These are phyloP conservation scores for Aspergillus phoenicis DNA, from an alignment of 2,329 filamentous ascomycete genomes.

Conservation along the genomic window DNA sequence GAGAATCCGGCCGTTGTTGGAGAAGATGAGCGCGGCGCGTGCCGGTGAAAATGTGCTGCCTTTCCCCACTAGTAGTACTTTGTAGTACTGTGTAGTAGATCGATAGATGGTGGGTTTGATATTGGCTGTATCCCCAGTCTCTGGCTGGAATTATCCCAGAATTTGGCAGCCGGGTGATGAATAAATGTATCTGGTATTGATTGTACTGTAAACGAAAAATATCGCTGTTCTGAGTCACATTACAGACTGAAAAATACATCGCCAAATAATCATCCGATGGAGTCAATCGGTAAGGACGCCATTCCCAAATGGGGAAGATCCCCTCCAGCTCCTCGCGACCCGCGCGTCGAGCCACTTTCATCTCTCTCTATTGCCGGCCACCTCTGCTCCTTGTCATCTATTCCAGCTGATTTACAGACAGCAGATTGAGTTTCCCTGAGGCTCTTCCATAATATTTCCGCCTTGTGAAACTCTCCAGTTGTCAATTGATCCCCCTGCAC, in stretches of 20 bases:
- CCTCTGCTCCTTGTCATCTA: too few relatives aligned
- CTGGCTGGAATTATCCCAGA: background rate
- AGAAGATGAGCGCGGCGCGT: background rate
- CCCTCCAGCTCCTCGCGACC: too few relatives aligned
- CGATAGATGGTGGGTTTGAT: too few relatives aligned
- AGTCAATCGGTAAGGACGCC: too few relatives aligned
- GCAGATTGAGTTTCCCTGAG: background rate
- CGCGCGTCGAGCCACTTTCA: too few relatives aligned
- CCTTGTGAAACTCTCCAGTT: background rate
- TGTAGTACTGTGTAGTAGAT: background rate
- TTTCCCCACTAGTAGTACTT: constrained; percentile 2
- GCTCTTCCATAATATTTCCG: background rate
- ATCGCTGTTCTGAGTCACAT: background rate
- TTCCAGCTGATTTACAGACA: too few relatives aligned
- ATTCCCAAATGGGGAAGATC: too few relatives aligned
- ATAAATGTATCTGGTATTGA: too few relatives aligned
- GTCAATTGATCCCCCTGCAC: background rate
- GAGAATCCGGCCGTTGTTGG: background rate
- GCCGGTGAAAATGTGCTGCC: constrained; percentile 5
- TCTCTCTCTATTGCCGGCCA: too few relatives aligned
- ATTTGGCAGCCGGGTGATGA: too few relatives aligned
- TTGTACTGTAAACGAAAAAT: background rate
- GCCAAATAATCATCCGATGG: background rate
- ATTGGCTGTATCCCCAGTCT: background rate
- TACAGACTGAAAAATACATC: background rate